A percentile compares a stretch with the other conserved stretches of the same genome.
Conservation (phyloP, 768 basidiomycete genomes). For the Galerina marginata region DNA sequence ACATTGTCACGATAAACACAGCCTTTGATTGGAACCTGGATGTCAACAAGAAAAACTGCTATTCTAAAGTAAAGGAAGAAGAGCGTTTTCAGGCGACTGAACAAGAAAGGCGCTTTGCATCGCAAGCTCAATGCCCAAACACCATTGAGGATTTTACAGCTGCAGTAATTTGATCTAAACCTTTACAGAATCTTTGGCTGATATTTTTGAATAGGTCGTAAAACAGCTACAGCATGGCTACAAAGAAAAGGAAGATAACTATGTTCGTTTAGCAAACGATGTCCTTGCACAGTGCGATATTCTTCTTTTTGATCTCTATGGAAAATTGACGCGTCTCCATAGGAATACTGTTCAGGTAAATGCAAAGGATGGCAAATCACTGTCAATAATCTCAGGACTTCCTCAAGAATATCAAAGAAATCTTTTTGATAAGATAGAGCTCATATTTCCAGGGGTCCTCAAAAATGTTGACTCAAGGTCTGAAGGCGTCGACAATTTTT, state of each 20-base stretch:
- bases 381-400: background rate
- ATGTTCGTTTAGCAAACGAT: background rate
- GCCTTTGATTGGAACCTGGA: no score
- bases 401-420: background rate
- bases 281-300: conserved; percentile 8
- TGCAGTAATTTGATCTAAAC: background rate
- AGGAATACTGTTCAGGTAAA: no score
- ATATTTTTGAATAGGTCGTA: background rate
- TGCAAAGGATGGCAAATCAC: no score
- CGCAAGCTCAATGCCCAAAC: background rate
- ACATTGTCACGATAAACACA: no score
- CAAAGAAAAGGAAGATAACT: background rate
- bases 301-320: background rate
- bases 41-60: no score
- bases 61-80: no score
- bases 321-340: background rate
- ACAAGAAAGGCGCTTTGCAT: no score
- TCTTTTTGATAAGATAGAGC: conserved; percentile 2
- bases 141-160: conserved; percentile 4
- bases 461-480: background rate
- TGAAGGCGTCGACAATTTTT: background rate
- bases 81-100: no score
- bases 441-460: background rate
- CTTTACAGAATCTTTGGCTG: no score
- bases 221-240: conserved; percentile 8